Conservation (phyloP, 108 stramenopile species). For the Skeletonema potamos region DNA sequence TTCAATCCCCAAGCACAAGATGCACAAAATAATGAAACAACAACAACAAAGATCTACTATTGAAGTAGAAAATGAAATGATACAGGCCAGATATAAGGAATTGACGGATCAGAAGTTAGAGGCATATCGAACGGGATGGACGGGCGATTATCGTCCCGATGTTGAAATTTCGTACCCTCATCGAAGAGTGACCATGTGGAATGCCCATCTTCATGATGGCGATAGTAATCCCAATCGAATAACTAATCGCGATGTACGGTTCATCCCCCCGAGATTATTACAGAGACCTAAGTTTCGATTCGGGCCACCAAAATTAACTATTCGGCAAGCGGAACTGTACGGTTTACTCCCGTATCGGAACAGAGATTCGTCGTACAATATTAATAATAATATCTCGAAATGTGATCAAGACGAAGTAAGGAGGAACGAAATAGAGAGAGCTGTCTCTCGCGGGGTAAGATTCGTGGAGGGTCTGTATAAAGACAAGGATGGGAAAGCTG, state of each 20-base stretch:
- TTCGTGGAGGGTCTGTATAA: constrained; percentile 34
- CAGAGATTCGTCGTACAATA: not conserved
- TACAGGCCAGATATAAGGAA: constrained; percentile 7
- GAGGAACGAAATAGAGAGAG: constrained; percentile 37
- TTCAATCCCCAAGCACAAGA: constrained; percentile 25
- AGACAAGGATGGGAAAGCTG: constrained; percentile 1
- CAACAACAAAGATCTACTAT: no score
- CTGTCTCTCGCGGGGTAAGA: constrained; percentile 58
- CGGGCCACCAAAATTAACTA: constrained; percentile 51
- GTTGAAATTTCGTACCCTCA: constrained; percentile 49
- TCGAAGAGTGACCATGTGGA: constrained; percentile 25
- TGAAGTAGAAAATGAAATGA: not conserved
- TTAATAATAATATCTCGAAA: not conserved
- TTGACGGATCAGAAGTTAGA: constrained; percentile 43
- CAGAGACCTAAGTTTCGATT: constrained; percentile 57
- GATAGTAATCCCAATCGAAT: not conserved
- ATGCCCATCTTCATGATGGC: not conserved
- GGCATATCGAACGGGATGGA: constrained; percentile 59
- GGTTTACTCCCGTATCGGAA: constrained; percentile 59
- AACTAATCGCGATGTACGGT: not conserved
- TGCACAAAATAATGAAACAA: no score
- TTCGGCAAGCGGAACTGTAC: constrained; percentile 65
- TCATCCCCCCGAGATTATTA: constrained; percentile 12
- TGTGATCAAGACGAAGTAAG: constrained; percentile 18
- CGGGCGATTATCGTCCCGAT: constrained; percentile 54